Evolutionary conservation across 1,139 yeast species (phyloP).

Genomic region (Yamadazyma trypodendri): DNA sequence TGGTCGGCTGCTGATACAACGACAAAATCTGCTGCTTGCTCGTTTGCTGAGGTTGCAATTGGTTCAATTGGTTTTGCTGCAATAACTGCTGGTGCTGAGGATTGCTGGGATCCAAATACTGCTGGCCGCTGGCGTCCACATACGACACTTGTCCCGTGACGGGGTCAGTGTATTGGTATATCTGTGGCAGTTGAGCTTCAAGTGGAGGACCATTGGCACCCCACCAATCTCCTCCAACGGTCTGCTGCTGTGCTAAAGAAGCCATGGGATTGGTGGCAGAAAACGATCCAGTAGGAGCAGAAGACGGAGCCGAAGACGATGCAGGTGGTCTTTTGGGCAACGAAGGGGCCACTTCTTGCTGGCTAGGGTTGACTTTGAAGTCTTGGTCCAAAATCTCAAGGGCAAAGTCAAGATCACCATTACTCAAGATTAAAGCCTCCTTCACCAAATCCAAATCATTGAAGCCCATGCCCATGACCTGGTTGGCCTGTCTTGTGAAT

Average conservation of each 20-base stretch:
- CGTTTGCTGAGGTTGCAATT: conserved; percentile 43
- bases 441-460: conserved; percentile 44
- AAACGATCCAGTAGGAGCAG: conserved; percentile 6
- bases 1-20: conserved; percentile 38
- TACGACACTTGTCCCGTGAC: conserved; percentile 59
- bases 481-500: conserved; percentile 37
- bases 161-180: conserved; percentile 64
- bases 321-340: conserved; percentile 46
- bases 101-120: conserved; percentile 55
- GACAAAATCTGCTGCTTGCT: conserved; percentile 42
- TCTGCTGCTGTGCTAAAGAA: conserved; percentile 18
- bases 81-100: conserved; percentile 53
- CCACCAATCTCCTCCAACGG: conserved; percentile 28
- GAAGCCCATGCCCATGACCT: conserved; percentile 46
- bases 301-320: conserved; percentile 5
- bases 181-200: conserved; percentile 30
- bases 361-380: conserved; percentile 32
- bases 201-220: conserved; percentile 6
- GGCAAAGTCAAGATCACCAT: conserved; percentile 51
- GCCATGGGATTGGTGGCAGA: conserved; percentile 20
- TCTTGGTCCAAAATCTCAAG: conserved; percentile 47
- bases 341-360: conserved; percentile 40
- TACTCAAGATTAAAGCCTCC: conserved; percentile 49
- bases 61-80: conserved; percentile 46
- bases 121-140: conserved; percentile 59